phyloP scores from a whole-genome alignment of 305 asterid genomes.

The Fraxinus latifolia region DNA sequence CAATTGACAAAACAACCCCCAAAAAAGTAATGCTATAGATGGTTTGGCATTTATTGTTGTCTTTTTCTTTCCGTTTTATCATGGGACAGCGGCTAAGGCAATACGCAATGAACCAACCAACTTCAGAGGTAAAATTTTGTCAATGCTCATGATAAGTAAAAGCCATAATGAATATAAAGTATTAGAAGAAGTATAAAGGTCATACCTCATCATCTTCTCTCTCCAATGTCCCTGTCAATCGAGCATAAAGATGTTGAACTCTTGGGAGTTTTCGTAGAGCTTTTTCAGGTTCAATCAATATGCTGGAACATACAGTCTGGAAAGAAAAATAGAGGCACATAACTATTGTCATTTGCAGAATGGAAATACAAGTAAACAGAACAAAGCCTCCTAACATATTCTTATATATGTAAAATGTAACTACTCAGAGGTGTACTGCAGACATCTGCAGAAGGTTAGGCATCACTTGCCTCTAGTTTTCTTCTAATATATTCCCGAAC shows the following conservation, averaged over 20 bases:
- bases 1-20: neutral
- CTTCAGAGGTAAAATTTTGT: neutral
- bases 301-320: slow-evolving; percentile 65
- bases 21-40: neutral
- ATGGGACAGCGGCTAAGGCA: neutral
- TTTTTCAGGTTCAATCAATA: slow-evolving; percentile 69
- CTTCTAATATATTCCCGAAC: slow-evolving; percentile 79
- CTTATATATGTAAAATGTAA: neutral
- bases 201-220: slow-evolving; percentile 85
- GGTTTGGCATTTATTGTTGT: neutral
- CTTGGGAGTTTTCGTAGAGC: slow-evolving; percentile 76
- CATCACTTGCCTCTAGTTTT: slow-evolving; percentile 66
- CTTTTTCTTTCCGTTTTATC: neutral
- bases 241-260: slow-evolving; percentile 91
- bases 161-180: neutral
- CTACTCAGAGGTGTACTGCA: neutral
- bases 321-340: slow-evolving; percentile 10
- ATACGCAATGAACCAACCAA: neutral
- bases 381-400: neutral
- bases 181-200: neutral
- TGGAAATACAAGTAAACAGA: neutral
- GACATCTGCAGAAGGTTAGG: slow-evolving; percentile 6
- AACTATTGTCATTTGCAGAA: neutral
- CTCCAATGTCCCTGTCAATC: slow-evolving; percentile 57
- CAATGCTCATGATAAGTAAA: neutral